These are phyloP conservation scores for Clitocybe nebularis DNA, from an alignment of 1,284 basidiomycete species.

Conservation along the genomic window DNA sequence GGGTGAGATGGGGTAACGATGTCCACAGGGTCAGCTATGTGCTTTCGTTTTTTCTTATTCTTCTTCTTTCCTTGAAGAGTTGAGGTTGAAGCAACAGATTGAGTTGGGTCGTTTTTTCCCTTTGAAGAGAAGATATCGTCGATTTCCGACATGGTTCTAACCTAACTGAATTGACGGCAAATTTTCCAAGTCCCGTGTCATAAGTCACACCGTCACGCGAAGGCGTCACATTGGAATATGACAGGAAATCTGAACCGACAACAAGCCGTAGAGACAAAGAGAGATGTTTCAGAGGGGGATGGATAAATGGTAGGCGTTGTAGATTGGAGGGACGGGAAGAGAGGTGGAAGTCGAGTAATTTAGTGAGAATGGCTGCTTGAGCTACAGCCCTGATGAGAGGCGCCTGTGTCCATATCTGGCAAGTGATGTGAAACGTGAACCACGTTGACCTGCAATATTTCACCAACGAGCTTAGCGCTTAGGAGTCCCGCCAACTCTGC, in stretches of 20 bases:
- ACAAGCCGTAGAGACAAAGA: not conserved
- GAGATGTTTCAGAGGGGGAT: not conserved
- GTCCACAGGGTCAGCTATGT: constrained; percentile 16
- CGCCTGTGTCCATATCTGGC: constrained; percentile 13
- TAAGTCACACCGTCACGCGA: constrained; percentile 1
- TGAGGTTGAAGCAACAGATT: constrained; percentile 19
- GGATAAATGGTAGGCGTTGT: not conserved
- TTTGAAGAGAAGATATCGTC: constrained; percentile 75
- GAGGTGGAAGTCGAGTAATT: not conserved
- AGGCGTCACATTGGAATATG: not conserved
- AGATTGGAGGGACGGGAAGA: not conserved
- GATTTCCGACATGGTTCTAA: constrained; percentile 56
- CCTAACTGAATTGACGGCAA: not conserved
- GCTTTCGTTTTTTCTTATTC: constrained; percentile 37
- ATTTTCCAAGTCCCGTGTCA: constrained; percentile 8
- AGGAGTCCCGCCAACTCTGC: constrained; percentile 8
- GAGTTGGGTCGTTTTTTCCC: constrained; percentile 28
- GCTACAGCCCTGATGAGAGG: not conserved
- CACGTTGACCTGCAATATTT: constrained; percentile 9
- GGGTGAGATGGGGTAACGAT: constrained; percentile 25
- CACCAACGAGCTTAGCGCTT: constrained; percentile 2
- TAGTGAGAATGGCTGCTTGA: too few relatives aligned
- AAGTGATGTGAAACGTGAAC: constrained; percentile 11
- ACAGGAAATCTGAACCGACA: not conserved
- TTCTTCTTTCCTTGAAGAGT: constrained; percentile 28